A percentile compares a stretch with the other conserved stretches of the same genome.
These are phyloP conservation scores for Candida peoriensis DNA, from an alignment of 805 yeast genomes.

Conservation along the genomic window DNA sequence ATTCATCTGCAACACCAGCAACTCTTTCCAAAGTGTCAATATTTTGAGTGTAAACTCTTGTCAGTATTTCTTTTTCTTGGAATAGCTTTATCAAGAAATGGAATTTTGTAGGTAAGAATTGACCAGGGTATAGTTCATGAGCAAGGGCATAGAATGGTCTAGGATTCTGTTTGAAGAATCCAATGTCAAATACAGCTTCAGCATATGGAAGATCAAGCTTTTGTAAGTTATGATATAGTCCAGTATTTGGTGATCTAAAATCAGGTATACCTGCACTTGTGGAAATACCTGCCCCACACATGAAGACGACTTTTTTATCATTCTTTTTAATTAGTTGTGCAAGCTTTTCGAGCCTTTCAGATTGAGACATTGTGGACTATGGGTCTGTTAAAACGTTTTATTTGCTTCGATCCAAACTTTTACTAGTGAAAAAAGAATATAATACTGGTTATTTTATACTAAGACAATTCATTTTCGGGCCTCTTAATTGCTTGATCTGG, in stretches of 20 bases:
- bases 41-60: conserved; percentile 84
- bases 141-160: conserved; percentile 83
- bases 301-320: conserved; percentile 45
- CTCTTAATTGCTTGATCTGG: too few species aligned
- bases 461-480: too few species aligned
- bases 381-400: too few species aligned
- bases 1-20: conserved; percentile 66
- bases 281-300: conserved; percentile 92
- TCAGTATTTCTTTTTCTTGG: conserved; percentile 55
- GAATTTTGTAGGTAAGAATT: conserved; percentile 75
- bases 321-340: conserved; percentile 7
- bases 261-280: conserved; percentile 96
- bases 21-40: conserved; percentile 87
- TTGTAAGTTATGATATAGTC: conserved; percentile 75
- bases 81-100: conserved; percentile 68
- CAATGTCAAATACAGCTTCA: conserved; percentile 93
- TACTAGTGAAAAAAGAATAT: too few species aligned
- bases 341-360: conserved; percentile 4
- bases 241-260: conserved; percentile 87
- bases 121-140: conserved; percentile 82
- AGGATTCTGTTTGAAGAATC: conserved; percentile 70
- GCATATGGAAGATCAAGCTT: conserved; percentile 79
- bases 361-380: too few species aligned
- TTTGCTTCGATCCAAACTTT: too few species aligned
- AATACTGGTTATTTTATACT: too few species aligned